Evolutionary conservation across 768 basidiomycete species (phyloP), one percentile per base, ranked within the genome.

Genomic region (Lactarius sanguifluus): DNA sequence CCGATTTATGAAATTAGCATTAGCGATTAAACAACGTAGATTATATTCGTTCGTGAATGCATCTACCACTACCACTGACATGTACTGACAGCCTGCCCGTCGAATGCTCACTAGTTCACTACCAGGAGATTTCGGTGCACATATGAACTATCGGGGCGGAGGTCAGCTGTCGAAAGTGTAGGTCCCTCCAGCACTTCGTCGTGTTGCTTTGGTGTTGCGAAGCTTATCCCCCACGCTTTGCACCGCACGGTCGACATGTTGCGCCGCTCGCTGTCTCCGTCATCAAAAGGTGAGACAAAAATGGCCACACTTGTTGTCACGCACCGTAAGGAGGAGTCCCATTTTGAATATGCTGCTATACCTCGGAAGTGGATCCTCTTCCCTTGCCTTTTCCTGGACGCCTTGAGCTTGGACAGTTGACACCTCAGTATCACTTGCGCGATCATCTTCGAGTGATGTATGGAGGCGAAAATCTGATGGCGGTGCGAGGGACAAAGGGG

Each of bases 321-420:
- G 55, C 57, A 66, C 67, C 10, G 50, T 66, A 9, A 68, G 45
- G 50, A 65, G 38, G 28, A 69, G 50, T 15, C 67, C 67, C 67
- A 69, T 69, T n/a, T 38, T 69, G 43, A 65, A 61, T 16, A 65
- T 65, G n/a, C 16, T 66, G 40, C 64, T 65, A 36, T 69, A 69
- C 23, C 20, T 57, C n/a, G 47, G 56, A 38, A 52, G 30, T 20
- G 57, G 10, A 2, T 32, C 61, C 10, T 36, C 38, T 57, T 62
- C 36, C 34, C 34, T 36, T 36, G 10, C 34, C 10, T 38, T 38
- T 13, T 38, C 43, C 32, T 32, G 59, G 12, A 47, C 8, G 2
- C 12, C 16, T 18, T 30, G n/a, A 18, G 13, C 25, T n/a, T 18
- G 50, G 20, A 54, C 25, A 34, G 45, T n/a, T 45, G 59, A 32